Evolutionary conservation across 352 stramenopile genomes (phyloP).

Genomic region (Pythium biforme): DNA sequence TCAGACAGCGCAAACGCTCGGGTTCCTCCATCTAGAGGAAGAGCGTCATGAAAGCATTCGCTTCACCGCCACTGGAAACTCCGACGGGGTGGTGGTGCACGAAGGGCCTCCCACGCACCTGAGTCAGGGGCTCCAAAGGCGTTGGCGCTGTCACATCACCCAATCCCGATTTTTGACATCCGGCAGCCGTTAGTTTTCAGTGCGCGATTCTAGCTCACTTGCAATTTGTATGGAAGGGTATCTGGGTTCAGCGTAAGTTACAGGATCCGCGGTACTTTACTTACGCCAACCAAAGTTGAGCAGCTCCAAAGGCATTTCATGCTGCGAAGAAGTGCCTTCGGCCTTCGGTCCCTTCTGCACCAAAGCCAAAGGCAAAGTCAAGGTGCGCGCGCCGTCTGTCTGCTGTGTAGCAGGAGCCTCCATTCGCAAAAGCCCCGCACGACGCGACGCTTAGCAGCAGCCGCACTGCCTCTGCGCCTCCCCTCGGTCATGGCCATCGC

Average conservation of each 20-base stretch:
- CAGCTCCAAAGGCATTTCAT: not conserved
- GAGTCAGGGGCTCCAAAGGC: no score
- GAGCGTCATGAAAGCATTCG: no score
- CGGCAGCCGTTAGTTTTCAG: conserved; percentile 2
- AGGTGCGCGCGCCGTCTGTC: conserved; percentile 9
- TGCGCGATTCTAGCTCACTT: conserved; percentile 16
- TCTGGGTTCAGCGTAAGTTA: conserved; percentile 21
- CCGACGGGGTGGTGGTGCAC: no score
- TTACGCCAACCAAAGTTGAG: not conserved
- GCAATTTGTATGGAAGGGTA: conserved; percentile 15
- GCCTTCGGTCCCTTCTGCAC: conserved; percentile 7
- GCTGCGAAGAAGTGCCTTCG: not conserved
- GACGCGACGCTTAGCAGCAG: not conserved
- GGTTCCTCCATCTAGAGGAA: no score
- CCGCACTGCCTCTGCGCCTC: not conserved
- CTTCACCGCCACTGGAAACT: no score
- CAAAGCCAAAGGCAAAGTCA: no score
- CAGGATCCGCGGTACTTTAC: not conserved
- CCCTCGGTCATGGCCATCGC: conserved; percentile 19
- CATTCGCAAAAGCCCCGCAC: conserved; percentile 19
- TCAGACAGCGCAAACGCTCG: no score
- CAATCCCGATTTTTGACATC: no score
- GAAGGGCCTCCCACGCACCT: not conserved
- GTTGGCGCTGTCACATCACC: conserved; percentile 13
- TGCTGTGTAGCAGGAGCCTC: no score